Conservation (phyloP, 2,329 filamentous ascomycete species). For the Coniochaeta sp. region DNA sequence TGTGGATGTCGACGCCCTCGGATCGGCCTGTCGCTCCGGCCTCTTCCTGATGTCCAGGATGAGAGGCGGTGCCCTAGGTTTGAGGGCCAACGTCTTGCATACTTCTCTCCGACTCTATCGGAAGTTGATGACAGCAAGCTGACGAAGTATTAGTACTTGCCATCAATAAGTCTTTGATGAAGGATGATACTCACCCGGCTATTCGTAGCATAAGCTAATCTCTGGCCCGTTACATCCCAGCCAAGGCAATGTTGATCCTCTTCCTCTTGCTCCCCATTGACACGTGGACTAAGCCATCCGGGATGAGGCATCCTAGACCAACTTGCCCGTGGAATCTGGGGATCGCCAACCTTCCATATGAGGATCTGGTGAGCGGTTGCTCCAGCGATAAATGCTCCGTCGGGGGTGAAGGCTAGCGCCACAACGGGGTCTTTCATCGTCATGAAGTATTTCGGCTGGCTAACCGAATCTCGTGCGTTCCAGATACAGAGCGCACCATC, state of each 20-base stretch:
- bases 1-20: neutral
- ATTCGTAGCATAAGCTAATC: constrained; percentile 56
- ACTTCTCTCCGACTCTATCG: constrained; percentile 10
- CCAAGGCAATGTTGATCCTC: constrained; percentile 54
- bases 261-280: constrained; percentile 45
- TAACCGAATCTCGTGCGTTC: constrained; percentile 48
- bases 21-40: neutral
- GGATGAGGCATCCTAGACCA: constrained; percentile 49
- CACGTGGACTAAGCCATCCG: constrained; percentile 52
- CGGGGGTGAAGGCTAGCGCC: constrained; percentile 53
- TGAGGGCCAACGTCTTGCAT: neutral
- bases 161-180: neutral
- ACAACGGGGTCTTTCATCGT: constrained; percentile 52
- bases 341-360: constrained; percentile 58
- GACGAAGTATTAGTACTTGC: constrained; percentile 5
- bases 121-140: constrained; percentile 23
- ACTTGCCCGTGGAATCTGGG: constrained; percentile 48
- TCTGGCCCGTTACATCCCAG: constrained; percentile 56
- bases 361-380: constrained; percentile 51
- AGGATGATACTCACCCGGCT: constrained; percentile 43
- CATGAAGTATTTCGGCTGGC: constrained; percentile 50
- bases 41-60: neutral
- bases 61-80: neutral
- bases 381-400: constrained; percentile 55
- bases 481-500: constrained; percentile 57